phyloP scores from a whole-genome alignment of 345 rosid genomes.

The Hypericum androsaemum region DNA sequence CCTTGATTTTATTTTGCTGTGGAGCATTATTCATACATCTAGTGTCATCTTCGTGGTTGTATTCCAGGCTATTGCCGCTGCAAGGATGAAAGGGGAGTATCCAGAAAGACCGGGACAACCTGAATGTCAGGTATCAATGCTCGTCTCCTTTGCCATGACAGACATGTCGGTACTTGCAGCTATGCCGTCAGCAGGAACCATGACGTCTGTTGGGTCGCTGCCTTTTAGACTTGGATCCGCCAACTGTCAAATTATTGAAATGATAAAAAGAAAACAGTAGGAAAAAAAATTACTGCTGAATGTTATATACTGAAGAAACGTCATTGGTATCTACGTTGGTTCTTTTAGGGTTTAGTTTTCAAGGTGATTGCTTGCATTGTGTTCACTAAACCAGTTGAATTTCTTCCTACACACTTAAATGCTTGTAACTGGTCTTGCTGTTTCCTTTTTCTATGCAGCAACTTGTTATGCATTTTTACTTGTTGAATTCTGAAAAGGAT shows the following conservation, averaged over 20 bases:
- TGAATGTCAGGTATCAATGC: slow-evolving; percentile 72
- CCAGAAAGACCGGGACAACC: slow-evolving; percentile 95
- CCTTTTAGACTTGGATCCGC: too few species aligned
- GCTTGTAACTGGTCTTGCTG: neutral
- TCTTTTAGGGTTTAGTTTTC: too few species aligned
- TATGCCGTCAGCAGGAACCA: too few species aligned
- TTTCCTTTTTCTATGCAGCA: neutral
- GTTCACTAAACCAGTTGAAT: too few species aligned
- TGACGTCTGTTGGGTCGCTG: too few species aligned
- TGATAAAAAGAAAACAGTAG: too few species aligned
- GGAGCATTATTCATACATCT: slow-evolving; percentile 15
- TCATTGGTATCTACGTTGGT: too few species aligned
- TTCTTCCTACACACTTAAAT: too few species aligned
- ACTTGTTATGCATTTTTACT: slow-evolving; percentile 2
- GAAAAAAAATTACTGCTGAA: too few species aligned
- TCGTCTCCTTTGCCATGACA: neutral
- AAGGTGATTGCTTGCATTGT: too few species aligned
- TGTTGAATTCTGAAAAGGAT: slow-evolving; percentile 8
- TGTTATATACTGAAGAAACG: too few species aligned
- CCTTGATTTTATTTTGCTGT: neutral
- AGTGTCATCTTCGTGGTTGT: slow-evolving; percentile 13
- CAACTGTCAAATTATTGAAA: too few species aligned
- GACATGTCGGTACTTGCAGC: neutral
- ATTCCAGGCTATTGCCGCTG: slow-evolving; percentile 83
- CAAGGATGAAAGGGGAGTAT: slow-evolving; percentile 87